A percentile compares a stretch with the other conserved stretches of the same genome.
Conservation (phyloP, 805 yeast genomes). For the Hagleromyces aurorensis region DNA sequence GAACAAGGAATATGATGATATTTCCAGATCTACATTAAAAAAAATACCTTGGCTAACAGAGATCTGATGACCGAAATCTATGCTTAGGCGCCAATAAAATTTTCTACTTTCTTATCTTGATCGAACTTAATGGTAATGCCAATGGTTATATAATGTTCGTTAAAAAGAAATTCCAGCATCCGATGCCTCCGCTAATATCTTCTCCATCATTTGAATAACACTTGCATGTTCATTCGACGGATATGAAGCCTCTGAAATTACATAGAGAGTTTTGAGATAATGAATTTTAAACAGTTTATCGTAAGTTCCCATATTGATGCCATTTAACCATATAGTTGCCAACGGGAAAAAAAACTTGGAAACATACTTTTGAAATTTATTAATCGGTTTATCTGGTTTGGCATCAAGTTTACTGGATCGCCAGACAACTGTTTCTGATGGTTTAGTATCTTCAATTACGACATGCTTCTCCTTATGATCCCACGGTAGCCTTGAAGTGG, state of each 20-base stretch:
- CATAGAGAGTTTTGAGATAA: slow-evolving; percentile 39
- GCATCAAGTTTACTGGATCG: slow-evolving; percentile 29
- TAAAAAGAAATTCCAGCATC: too few relatives aligned
- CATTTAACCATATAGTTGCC: slow-evolving; percentile 45
- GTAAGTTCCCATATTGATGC: slow-evolving; percentile 47
- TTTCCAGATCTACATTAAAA: too few relatives aligned
- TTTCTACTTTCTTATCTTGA: too few relatives aligned
- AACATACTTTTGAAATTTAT: slow-evolving; percentile 34
- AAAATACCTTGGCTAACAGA: too few relatives aligned
- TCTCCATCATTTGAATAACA: slow-evolving; percentile 28
- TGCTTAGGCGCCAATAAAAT: too few relatives aligned
- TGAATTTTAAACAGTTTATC: slow-evolving; percentile 45
- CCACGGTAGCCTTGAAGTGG: slow-evolving; percentile 30
- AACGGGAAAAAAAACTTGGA: slow-evolving; percentile 44
- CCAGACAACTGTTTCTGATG: slow-evolving; percentile 18
- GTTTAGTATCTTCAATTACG: slow-evolving; percentile 1
- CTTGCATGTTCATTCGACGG: slow-evolving; percentile 36
- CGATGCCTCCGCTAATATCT: slow-evolving; percentile 21
- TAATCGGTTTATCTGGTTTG: slow-evolving; percentile 4
- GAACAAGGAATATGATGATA: too few relatives aligned
- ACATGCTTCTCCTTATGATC: slow-evolving; percentile 11
- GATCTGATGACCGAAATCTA: too few relatives aligned
- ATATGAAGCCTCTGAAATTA: slow-evolving; percentile 41
- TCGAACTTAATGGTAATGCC: too few relatives aligned
- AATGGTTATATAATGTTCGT: too few relatives aligned